Evolutionary conservation across 2,329 filamentous ascomycete species (phyloP), one percentile per base, ranked within the genome.

Genomic region (Colletotrichum cuscutae): DNA sequence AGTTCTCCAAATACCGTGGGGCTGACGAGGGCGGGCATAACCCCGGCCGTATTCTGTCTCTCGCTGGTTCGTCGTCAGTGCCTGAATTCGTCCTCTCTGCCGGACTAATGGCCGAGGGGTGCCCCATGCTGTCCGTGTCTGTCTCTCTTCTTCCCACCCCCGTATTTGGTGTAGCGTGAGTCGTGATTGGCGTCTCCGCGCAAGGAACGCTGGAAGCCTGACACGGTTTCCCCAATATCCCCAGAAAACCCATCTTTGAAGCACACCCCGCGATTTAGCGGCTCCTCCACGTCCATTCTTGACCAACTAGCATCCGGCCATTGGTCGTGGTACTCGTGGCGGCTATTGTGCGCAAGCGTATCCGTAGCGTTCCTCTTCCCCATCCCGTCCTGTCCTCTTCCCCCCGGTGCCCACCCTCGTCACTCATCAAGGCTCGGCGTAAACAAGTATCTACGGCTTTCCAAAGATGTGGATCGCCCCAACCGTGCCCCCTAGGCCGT

Each of bases 231-330:
- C 65, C 58, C 65, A 53, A 22, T 68, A 53, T 64, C 65, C 59
- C 60, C 70, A 54, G 60, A 60, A 63, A 68, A 37, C 70, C 70
- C 68, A 53, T 68, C 66, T 72, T 32, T 54, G 9, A 32, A 22
- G 42, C 60, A 28, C 26, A 42, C 69, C 64, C 69, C 69, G 53
- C 69, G 65, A 64, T 69, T 46, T 72, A 64, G 69, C 53, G 65
- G 65, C 54, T 59, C 35, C 46, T 37, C 37, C 37, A 42, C 28
- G 42, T 49, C 64, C 37, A 42, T 26, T 32, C 19, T 68, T 52
- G 58, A 58, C 65, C 64, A 72, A 68, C 52, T 37, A 63, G 30
- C 30, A 22, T 32, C 53, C 42, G 52, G 13, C 26, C 52, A 72
- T 69, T 72, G 65, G 69, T 42, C 37, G 37, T 42, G 37, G 15